Conservation (phyloP, 176 grass and related monocot genomes). For the Aegilops longissima region DNA sequence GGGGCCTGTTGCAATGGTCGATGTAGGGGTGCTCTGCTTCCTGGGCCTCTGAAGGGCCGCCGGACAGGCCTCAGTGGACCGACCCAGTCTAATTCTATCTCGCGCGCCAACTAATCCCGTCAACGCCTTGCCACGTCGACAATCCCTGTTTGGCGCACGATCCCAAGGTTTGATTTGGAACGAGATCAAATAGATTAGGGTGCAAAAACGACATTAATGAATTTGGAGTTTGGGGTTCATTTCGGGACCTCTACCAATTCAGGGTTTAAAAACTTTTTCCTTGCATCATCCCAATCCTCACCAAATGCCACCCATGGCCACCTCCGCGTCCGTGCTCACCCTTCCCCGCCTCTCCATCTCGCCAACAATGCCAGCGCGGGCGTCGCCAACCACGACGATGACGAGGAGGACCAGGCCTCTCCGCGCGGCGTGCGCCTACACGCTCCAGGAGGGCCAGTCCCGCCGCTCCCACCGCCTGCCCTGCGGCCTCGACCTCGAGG, state of each 20-base stretch:
- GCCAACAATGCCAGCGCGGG: background rate
- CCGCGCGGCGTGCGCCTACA: slow-evolving; percentile 35
- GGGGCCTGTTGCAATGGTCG: background rate
- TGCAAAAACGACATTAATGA: too few species aligned
- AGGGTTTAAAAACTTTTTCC: too few species aligned
- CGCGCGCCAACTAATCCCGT: too few species aligned
- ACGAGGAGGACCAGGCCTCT: slow-evolving; percentile 14
- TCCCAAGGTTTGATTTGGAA: too few species aligned
- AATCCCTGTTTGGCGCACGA: background rate
- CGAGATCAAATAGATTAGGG: too few species aligned
- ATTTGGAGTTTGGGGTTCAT: too few species aligned
- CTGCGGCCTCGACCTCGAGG: slow-evolving; percentile 77
- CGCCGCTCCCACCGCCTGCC: slow-evolving; percentile 71
- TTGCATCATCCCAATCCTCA: slow-evolving; percentile 1
- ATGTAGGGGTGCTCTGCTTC: too few species aligned
- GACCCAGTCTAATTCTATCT: background rate
- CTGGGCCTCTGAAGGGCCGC: background rate
- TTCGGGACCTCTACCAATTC: too few species aligned
- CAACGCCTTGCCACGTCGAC: background rate
- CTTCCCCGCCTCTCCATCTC: background rate
- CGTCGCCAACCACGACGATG: background rate
- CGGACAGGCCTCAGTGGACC: background rate
- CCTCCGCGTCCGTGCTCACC: background rate
- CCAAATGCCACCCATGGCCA: slow-evolving; percentile 10
- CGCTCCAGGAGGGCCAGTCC: slow-evolving; percentile 67